These are phyloP conservation scores for Sphenostylis stenocarpa DNA, from an alignment of 306 rosid species.

Conservation along the genomic window DNA sequence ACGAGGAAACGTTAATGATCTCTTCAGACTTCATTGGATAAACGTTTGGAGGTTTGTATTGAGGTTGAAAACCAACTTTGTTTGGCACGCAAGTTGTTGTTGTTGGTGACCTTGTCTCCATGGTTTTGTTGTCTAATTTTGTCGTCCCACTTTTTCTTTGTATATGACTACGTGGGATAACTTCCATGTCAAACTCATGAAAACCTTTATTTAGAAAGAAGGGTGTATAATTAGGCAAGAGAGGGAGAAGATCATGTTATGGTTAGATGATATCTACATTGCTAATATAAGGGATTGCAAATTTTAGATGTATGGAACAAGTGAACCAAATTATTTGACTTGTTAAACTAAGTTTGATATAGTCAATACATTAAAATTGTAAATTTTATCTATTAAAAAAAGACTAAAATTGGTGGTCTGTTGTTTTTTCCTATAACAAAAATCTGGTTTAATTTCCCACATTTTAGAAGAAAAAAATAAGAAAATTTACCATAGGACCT, in stretches of 20 bases:
- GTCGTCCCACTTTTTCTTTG: not conserved
- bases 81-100: not conserved
- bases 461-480: no score
- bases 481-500: no score
- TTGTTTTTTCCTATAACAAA: not conserved
- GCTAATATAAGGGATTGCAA: not conserved
- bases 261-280: not conserved
- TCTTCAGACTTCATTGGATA: not conserved
- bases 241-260: not conserved
- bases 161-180: not conserved
- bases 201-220: not conserved
- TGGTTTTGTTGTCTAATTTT: not conserved
- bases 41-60: not conserved
- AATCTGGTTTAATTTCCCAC: not conserved
- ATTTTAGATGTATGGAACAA: conserved; percentile 6
- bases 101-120: not conserved
- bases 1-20: not conserved
- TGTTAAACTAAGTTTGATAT: conserved; percentile 31
- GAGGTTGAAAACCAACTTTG: not conserved
- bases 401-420: not conserved
- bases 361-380: conserved; percentile 35
- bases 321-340: not conserved
- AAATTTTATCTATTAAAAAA: not conserved
- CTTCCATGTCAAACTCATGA: not conserved
- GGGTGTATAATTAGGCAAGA: not conserved